These are phyloP conservation scores for Dentipellis fragilis DNA, from an alignment of 768 basidiomycete genomes.

Conservation along the genomic window DNA sequence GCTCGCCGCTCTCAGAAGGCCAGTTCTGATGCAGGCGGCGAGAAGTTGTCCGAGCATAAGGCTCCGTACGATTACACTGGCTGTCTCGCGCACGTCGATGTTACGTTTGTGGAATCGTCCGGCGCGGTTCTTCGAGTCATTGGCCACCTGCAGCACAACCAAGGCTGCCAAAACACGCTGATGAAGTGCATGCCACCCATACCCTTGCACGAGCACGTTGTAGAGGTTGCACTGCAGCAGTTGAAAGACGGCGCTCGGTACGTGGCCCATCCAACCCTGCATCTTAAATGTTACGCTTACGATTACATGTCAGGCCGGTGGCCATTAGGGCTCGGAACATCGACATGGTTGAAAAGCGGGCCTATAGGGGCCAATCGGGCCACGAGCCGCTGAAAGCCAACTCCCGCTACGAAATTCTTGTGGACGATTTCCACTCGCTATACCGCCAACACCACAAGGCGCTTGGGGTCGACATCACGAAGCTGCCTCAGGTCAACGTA, in stretches of 20 bases:
- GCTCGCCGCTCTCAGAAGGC: neutral
- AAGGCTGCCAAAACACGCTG: conserved; percentile 14
- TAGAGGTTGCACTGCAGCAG: conserved; percentile 13
- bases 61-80: conserved; percentile 18
- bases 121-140: conserved; percentile 14
- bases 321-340: conserved; percentile 4
- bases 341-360: neutral
- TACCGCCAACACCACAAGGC: conserved; percentile 16
- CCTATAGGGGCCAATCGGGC: conserved; percentile 1
- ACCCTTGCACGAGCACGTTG: conserved; percentile 25
- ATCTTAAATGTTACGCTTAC: no score
- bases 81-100: conserved; percentile 27
- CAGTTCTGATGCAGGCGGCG: no score
- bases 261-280: conserved; percentile 3
- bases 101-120: conserved; percentile 15
- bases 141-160: conserved; percentile 21
- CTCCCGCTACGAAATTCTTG: conserved; percentile 8
- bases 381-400: conserved; percentile 3
- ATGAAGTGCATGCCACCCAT: conserved; percentile 17
- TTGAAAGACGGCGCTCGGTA: conserved; percentile 4
- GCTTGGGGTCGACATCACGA: conserved; percentile 7
- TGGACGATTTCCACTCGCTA: conserved; percentile 14
- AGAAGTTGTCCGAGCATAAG: neutral
- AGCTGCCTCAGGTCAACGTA: conserved; percentile 12
- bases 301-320: no score